Conservation (phyloP, 352 stramenopile species). For the Phytopythium chamaehyphon region DNA sequence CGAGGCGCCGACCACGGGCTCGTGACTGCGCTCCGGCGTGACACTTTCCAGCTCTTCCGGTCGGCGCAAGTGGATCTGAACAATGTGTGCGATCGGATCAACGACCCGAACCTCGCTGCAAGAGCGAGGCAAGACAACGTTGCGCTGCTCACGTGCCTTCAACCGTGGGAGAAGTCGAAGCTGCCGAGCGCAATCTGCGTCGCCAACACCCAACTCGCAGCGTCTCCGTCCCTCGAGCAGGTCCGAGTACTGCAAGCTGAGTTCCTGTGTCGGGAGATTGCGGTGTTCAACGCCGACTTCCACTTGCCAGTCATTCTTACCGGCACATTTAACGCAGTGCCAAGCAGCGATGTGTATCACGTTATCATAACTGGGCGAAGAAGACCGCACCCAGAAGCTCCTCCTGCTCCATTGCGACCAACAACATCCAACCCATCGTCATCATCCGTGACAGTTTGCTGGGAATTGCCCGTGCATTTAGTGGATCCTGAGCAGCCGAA, state of each 20-base stretch:
- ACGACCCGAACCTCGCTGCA: slow-evolving; percentile 37
- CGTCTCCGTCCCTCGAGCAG: slow-evolving; percentile 29
- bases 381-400: slow-evolving; percentile 38
- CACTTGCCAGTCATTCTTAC: slow-evolving; percentile 79
- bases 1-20: slow-evolving; percentile 56
- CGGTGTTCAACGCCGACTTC: slow-evolving; percentile 78
- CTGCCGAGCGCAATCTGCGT: slow-evolving; percentile 72
- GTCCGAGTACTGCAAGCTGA: slow-evolving; percentile 69
- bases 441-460: slow-evolving; percentile 47
- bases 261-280: slow-evolving; percentile 59
- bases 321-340: slow-evolving; percentile 78
- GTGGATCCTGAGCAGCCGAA: slow-evolving; percentile 5
- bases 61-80: slow-evolving; percentile 60
- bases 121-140: slow-evolving; percentile 66
- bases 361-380: slow-evolving; percentile 56
- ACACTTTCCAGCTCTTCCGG: slow-evolving; percentile 77
- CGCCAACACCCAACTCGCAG: slow-evolving; percentile 41
- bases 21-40: slow-evolving; percentile 72
- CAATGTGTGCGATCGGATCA: slow-evolving; percentile 31
- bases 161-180: slow-evolving; percentile 75
- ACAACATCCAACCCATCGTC: slow-evolving; percentile 27
- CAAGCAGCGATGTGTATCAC: slow-evolving; percentile 80
- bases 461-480: slow-evolving; percentile 13
- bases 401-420: slow-evolving; percentile 32
- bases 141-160: slow-evolving; percentile 64